Evolutionary conservation across 1,139 yeast species (phyloP).

Genomic region (Sugiyamaella xylanicola): DNA sequence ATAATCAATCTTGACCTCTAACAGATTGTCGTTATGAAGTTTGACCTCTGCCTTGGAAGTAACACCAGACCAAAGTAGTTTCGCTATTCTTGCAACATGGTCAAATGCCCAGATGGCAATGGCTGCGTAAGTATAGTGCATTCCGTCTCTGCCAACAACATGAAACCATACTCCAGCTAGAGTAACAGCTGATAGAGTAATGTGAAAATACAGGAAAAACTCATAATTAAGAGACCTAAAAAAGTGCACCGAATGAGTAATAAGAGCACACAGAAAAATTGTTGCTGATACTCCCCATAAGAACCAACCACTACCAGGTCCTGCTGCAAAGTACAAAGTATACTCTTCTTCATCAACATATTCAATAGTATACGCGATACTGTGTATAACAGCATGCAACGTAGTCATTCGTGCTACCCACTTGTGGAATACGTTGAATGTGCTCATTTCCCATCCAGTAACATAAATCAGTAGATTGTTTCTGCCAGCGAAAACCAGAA

Average conservation of each 20-base stretch:
- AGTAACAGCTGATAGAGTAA: conserved; percentile 58
- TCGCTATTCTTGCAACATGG: conserved; percentile 9
- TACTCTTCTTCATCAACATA: conserved; percentile 46
- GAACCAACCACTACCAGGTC: conserved; percentile 8
- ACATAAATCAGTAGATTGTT: conserved; percentile 64
- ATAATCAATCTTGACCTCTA: conserved; percentile 36
- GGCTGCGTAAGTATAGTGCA: conserved; percentile 44
- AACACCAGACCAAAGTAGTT: conserved; percentile 45
- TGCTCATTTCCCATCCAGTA: conserved; percentile 66
- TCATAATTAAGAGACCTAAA: conserved; percentile 28
- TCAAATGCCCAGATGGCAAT: conserved; percentile 48
- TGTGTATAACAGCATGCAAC: conserved; percentile 47
- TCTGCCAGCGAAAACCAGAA: conserved; percentile 63
- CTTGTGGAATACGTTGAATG: conserved; percentile 65
- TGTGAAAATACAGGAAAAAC: conserved; percentile 57
- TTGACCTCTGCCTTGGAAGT: conserved; percentile 45
- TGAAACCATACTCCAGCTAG: conserved; percentile 65
- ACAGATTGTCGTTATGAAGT: conserved; percentile 34
- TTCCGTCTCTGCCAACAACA: conserved; percentile 34
- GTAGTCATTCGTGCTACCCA: conserved; percentile 62
- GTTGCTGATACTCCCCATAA: conserved; percentile 57
- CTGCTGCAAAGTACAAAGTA: background rate
- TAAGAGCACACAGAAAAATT: conserved; percentile 21
- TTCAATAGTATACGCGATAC: conserved; percentile 25
- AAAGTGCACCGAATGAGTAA: conserved; percentile 25